phyloP scores from a whole-genome alignment of 345 rosid species.

The Euphorbia pulcherrima region DNA sequence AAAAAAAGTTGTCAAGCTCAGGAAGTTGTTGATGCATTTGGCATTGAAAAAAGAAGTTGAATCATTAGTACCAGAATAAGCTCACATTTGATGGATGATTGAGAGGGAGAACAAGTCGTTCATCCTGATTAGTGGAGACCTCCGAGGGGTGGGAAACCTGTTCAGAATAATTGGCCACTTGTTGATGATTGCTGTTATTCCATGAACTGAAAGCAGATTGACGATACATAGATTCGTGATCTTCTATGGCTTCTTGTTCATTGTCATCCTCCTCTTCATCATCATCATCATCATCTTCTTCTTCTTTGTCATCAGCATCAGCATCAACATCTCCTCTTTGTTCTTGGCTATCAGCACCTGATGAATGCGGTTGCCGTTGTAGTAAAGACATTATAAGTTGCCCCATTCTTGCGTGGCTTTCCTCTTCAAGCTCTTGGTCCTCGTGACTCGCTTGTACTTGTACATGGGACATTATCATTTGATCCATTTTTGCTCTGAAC shows the following conservation, averaged over 20 bases:
- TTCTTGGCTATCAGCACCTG: slow-evolving; percentile 12
- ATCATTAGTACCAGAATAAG: background rate
- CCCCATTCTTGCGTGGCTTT: slow-evolving; percentile 30
- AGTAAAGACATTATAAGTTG: slow-evolving; percentile 30
- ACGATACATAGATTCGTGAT: slow-evolving; percentile 27
- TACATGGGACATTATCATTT: slow-evolving; percentile 47
- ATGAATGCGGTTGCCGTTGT: slow-evolving; percentile 18
- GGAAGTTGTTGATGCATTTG: too few relatives aligned
- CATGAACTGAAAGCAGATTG: slow-evolving; percentile 40
- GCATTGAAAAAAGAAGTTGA: too few relatives aligned
- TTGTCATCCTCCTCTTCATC: slow-evolving; percentile 31
- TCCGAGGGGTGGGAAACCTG: slow-evolving; percentile 27
- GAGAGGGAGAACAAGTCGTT: slow-evolving; percentile 22
- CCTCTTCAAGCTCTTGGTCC: slow-evolving; percentile 24
- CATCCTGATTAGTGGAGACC: slow-evolving; percentile 13
- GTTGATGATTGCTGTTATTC: slow-evolving; percentile 45
- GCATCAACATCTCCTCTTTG: background rate
- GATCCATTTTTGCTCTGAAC: slow-evolving; percentile 64
- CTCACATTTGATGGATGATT: slow-evolving; percentile 52
- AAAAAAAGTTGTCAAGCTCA: too few relatives aligned
- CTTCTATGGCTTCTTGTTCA: slow-evolving; percentile 18
- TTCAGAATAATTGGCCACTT: slow-evolving; percentile 35
- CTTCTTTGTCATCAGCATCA: slow-evolving; percentile 12
- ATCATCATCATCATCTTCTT: slow-evolving; percentile 3
- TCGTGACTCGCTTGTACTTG: slow-evolving; percentile 35